Evolutionary conservation across 495 filamentous ascomycete genomes (phyloP), one percentile per base, ranked within the genome.

Genomic region (Penicillium pulvis): DNA sequence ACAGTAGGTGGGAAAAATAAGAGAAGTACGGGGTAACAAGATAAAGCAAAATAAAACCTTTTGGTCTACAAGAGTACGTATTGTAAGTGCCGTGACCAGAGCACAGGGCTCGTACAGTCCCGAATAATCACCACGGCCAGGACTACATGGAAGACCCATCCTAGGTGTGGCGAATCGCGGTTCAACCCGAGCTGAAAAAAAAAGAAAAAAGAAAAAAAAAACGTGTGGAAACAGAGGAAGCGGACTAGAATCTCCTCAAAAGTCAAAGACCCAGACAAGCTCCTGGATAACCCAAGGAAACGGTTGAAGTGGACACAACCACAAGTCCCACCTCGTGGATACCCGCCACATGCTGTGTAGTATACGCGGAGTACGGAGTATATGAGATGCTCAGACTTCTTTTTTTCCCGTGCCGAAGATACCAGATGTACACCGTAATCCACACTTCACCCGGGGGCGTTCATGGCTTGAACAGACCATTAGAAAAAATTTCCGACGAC

Each of bases 401-500:
- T 36, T 12, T 36, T 41, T 14, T 46, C 43, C 43, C 43, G 23
- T 46, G 43, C 43, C 43, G 43, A 46, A 17, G 3, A 14, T 9
- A 20, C 42, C 42, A 44, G 42, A 44, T 41, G 19, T 12, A 46
- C 19, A 24, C 19, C 6, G 16, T 44, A 20, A 46, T 46, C 17
- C 17, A 46, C 19, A 46, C 4, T 10, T 46, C 43, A 24, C 16
- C 47, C 47, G n/a, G 16, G 16, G 43, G 43, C 43, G 43, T 46
- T 24, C 47, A 50, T 6, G 14, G 26, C 24, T 7, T 52, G 24
- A 20, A 31, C 20, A 16, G 46, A 48, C 14, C 33, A 59, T 31
- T 63, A 60, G 56, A 62, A 59, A 62, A 62, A 66, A 30, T 62
- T 58, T 64, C 64, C 61, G 64, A 61, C 51, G 54, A 56, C 35